Evolutionary conservation across 2,329 filamentous ascomycete genomes (phyloP).

Genomic region (Didymellaceae sp.): DNA sequence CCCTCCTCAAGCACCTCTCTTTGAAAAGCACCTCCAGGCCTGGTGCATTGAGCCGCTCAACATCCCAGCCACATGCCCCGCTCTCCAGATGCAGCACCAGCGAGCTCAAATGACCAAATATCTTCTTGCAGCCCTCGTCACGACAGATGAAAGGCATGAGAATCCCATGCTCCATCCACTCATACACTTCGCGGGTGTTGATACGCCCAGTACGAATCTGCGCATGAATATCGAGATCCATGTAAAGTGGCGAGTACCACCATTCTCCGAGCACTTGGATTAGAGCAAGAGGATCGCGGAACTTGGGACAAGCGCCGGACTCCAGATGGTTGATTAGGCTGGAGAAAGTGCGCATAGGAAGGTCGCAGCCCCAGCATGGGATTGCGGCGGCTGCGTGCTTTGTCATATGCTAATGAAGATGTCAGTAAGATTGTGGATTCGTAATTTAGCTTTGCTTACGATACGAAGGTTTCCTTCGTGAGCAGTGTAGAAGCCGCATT

Average conservation of each 20-base stretch:
- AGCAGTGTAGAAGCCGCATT: slow-evolving; percentile 30
- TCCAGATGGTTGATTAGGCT: slow-evolving; percentile 51
- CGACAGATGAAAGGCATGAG: slow-evolving; percentile 43
- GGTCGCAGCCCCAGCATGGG: slow-evolving; percentile 35
- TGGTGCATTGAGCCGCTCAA: slow-evolving; percentile 32
- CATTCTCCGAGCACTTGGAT: slow-evolving; percentile 36
- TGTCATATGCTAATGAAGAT: slow-evolving; percentile 34
- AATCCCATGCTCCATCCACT: slow-evolving; percentile 32
- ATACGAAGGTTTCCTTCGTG: slow-evolving; percentile 31
- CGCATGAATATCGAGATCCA: slow-evolving; percentile 44
- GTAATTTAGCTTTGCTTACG: slow-evolving; percentile 18
- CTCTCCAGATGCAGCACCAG: slow-evolving; percentile 40
- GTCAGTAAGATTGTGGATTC: slow-evolving; percentile 1
- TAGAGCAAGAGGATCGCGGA: slow-evolving; percentile 61
- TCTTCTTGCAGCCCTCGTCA: slow-evolving; percentile 29
- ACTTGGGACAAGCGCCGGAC: slow-evolving; percentile 70
- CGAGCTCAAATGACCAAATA: slow-evolving; percentile 35
- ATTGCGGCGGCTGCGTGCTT: slow-evolving; percentile 30
- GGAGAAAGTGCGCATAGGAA: slow-evolving; percentile 32
- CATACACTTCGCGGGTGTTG: slow-evolving; percentile 26
- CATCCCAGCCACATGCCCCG: slow-evolving; percentile 34
- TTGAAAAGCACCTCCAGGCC: slow-evolving; percentile 32
- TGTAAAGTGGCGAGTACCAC: slow-evolving; percentile 45
- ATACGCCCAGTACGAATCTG: slow-evolving; percentile 37
- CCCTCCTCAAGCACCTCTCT: slow-evolving; percentile 17